Evolutionary conservation across 2,329 filamentous ascomycete species (phyloP), one percentile per base, ranked within the genome.

Genomic region (Aspergillus carbonarius): DNA sequence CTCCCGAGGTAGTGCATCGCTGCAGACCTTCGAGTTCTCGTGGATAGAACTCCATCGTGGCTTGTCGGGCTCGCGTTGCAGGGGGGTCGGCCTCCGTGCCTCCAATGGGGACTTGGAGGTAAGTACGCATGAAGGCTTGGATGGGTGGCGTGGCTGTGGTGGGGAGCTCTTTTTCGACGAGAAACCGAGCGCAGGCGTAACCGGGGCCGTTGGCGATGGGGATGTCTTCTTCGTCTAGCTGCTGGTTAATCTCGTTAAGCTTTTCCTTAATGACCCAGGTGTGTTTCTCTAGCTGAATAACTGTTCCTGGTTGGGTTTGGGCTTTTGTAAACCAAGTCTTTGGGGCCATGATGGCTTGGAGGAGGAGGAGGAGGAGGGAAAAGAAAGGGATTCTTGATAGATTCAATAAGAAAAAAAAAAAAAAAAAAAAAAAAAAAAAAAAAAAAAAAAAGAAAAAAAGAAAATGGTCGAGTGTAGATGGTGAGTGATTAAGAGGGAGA

Each of bases 101-200:
- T 12, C 18, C 13, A 52, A 40, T 8, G 32, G 61, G 61, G 49
- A 63, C 50, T 34, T 61, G 59, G 46, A 59, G 15, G 30, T 61
- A 63, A 32, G 60, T 46, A 9, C 58, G 54, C 57, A 62, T 62
- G 18, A 59, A 58, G 39, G 51, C 59, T 55, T 46, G n/a, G 15
- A 17, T 6, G 10, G 13, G 2, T 5, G 35, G 17, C n/a, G 2
- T 3, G 35, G 25, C n/a, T n/a, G n/a, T n/a, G n/a, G n/a, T n/a
- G n/a, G n/a, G n/a, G n/a, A n/a, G n/a, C 25, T 27, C 4, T 27
- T 27, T 27, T 4, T 27, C 35, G 35, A 39, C 13, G 6, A 6
- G 35, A 13, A 15, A 39, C 3, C 35, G 35, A 39, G 17, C 13
- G 6, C 35, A n/a, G 12, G 17, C 15, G 35, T n/a, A 39, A 13